phyloP scores from a whole-genome alignment of 805 yeast genomes.

The Yarrowia bubula region DNA sequence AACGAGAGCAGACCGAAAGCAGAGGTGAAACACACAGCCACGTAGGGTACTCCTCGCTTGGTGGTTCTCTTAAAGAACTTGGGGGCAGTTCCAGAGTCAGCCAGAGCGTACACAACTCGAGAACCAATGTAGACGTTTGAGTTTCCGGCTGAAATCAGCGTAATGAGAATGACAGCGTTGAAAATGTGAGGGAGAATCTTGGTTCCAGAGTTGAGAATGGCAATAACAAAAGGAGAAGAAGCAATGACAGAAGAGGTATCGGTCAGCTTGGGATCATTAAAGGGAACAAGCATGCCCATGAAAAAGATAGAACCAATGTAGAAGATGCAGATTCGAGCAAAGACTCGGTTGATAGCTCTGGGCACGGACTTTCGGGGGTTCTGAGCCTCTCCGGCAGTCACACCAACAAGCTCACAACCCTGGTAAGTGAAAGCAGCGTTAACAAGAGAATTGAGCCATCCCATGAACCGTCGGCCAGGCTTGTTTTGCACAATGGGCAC shows the following conservation, averaged over 20 bases:
- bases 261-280: constrained; percentile 47
- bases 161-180: constrained; percentile 58
- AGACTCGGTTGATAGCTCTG: constrained; percentile 52
- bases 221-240: constrained; percentile 48
- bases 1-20: constrained; percentile 63
- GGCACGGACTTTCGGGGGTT: constrained; percentile 58
- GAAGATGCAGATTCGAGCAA: constrained; percentile 50
- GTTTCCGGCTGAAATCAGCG: constrained; percentile 63
- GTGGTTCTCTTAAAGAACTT: constrained; percentile 60
- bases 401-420: constrained; percentile 55
- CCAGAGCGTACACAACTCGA: constrained; percentile 60
- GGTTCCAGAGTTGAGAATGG: constrained; percentile 51
- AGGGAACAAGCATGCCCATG: constrained; percentile 58
- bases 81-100: constrained; percentile 72
- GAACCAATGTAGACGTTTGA: constrained; percentile 63
- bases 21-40: constrained; percentile 51
- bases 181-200: constrained; percentile 49
- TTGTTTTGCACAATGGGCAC: constrained; percentile 29
- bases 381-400: constrained; percentile 57
- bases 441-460: constrained; percentile 45
- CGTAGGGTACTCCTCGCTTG: constrained; percentile 68
- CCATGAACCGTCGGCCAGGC: constrained; percentile 33
- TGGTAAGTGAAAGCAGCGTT: constrained; percentile 55
- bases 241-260: constrained; percentile 47
- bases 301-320: constrained; percentile 52